phyloP scores from a whole-genome alignment of 805 yeast species.

The Ogataea parapolymorpha region DNA sequence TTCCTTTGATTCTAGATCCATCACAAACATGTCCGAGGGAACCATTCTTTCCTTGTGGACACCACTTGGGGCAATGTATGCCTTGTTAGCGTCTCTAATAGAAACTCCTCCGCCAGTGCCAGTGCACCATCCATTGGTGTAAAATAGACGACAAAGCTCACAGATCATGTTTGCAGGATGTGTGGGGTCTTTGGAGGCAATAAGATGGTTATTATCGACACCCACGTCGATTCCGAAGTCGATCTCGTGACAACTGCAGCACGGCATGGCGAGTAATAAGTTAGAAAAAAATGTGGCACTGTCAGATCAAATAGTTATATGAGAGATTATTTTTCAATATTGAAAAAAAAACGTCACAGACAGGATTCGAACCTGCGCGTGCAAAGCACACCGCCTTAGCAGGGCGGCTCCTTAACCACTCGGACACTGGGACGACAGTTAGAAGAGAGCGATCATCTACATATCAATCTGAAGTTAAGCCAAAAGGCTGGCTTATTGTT shows the following conservation, averaged over 20 bases:
- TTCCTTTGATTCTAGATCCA: constrained; percentile 49
- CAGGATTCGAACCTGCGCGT: constrained; percentile 99
- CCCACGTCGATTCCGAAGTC: background rate
- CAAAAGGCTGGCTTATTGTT: no score
- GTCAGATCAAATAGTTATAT: no score
- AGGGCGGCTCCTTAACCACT: constrained; percentile 77
- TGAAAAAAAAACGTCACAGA: constrained; percentile 77
- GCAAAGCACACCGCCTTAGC: constrained; percentile 87
- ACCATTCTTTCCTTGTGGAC: constrained; percentile 88
- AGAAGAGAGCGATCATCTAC: no score
- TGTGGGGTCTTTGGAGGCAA: constrained; percentile 22
- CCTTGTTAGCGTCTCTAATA: constrained; percentile 52
- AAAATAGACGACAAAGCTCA: constrained; percentile 72
- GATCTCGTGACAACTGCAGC: constrained; percentile 10
- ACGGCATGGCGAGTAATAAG: constrained; percentile 5
- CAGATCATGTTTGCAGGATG: constrained; percentile 88
- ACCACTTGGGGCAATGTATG: constrained; percentile 91
- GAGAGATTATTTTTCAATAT: constrained; percentile 4
- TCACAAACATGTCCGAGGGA: constrained; percentile 79
- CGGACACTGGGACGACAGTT: constrained; percentile 56
- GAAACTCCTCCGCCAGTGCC: constrained; percentile 97
- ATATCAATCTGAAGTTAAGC: no score
- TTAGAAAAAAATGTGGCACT: background rate
- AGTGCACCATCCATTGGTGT: constrained; percentile 83
- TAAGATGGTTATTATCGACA: constrained; percentile 14